A percentile compares a stretch with the other conserved stretches of the same genome.
These are phyloP conservation scores for Umbelopsis sp. DNA, from an alignment of 192 early-diverging fungal species.

Conservation along the genomic window DNA sequence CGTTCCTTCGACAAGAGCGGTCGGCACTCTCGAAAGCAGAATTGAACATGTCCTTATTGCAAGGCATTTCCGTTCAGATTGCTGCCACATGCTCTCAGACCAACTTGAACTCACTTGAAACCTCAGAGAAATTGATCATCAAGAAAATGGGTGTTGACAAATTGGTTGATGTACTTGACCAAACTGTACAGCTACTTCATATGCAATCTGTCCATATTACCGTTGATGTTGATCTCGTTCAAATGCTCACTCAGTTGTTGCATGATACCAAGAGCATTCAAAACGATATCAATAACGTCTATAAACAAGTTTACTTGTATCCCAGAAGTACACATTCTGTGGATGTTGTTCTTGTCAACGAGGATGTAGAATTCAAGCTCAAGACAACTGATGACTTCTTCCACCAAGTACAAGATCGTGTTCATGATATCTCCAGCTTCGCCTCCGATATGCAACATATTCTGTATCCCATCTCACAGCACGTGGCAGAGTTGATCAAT, in stretches of 20 bases:
- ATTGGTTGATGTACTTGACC: not conserved
- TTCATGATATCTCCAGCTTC: constrained; percentile 25
- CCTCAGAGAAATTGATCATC: constrained; percentile 3
- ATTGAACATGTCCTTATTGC: constrained; percentile 19
- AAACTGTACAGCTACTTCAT: not conserved
- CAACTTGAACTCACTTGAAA: not conserved
- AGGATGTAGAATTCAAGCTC: constrained; percentile 36
- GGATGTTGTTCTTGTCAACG: constrained; percentile 29
- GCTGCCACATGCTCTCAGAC: not conserved
- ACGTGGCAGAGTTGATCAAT: constrained; percentile 40
- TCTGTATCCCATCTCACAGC: constrained; percentile 42
- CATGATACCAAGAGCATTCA: constrained; percentile 18
- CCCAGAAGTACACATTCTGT: constrained; percentile 25
- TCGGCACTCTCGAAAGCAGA: constrained; percentile 21
- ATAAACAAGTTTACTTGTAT: constrained; percentile 29
- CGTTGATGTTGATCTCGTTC: not conserved
- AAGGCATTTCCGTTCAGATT: constrained; percentile 34
- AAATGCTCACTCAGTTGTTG: not conserved
- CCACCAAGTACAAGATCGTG: constrained; percentile 30
- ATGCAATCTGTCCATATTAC: not conserved
- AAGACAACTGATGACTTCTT: constrained; percentile 36
- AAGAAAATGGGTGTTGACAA: constrained; percentile 12
- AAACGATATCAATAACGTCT: constrained; percentile 26
- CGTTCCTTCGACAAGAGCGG: constrained; percentile 62
- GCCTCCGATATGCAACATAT: constrained; percentile 41